Percentiles rank a stretch among this genome's conserved stretches.
phyloP scores from a whole-genome alignment of 345 rosid species.

The Anastatica hierochuntica region DNA sequence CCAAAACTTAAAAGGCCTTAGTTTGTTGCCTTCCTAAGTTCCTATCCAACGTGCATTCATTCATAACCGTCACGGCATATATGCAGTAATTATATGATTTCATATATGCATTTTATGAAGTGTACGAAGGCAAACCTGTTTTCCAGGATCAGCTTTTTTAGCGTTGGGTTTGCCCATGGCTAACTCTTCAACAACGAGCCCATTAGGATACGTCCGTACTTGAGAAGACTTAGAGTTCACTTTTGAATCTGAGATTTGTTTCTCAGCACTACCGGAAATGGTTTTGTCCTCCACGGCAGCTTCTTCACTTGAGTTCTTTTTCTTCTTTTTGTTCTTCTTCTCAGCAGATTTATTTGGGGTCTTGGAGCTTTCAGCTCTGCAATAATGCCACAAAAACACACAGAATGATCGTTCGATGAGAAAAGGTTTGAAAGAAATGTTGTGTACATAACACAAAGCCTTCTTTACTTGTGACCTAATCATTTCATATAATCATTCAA shows the following conservation, averaged over 20 bases:
- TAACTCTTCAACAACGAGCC: conserved; percentile 75
- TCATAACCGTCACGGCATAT: too few relatives aligned
- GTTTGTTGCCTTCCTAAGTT: too few relatives aligned
- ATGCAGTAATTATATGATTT: background rate
- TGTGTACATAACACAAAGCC: background rate
- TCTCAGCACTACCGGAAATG: conserved; percentile 23
- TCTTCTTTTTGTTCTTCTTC: conserved; percentile 60
- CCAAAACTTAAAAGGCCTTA: too few relatives aligned
- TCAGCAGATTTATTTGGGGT: conserved; percentile 33
- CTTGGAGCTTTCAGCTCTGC: conserved; percentile 22
- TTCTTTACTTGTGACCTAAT: too few relatives aligned
- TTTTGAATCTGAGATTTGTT: conserved; percentile 20
- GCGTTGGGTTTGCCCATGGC: conserved; percentile 86
- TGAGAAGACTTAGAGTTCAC: conserved; percentile 49
- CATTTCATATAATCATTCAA: too few relatives aligned
- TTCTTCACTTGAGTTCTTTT: conserved; percentile 49
- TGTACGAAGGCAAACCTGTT: conserved; percentile 36
- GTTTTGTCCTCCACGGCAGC: conserved; percentile 22
- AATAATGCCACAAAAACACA: too few relatives aligned
- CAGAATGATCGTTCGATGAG: too few relatives aligned
- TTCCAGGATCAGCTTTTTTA: conserved; percentile 78
- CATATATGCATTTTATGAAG: background rate
- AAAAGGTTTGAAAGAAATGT: background rate
- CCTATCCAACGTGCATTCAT: too few relatives aligned
- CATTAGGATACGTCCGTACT: conserved; percentile 65